Conservation (phyloP, 441 rosid species). For the Cnidoscolus chayamansa region DNA sequence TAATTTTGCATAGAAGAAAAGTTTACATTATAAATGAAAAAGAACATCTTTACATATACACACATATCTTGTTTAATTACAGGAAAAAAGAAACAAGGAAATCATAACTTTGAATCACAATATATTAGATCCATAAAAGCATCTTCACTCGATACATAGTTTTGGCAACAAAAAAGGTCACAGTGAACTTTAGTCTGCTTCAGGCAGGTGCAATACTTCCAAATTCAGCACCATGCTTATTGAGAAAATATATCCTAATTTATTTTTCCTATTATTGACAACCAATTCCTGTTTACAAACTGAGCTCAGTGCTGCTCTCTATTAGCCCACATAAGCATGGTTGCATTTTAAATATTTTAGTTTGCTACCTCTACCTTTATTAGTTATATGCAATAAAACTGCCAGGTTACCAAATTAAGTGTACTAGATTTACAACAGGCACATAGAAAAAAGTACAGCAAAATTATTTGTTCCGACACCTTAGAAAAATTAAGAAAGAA, state of each 20-base stretch:
- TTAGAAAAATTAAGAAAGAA: background rate
- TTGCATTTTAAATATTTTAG: too few relatives aligned
- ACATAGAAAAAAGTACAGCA: background rate
- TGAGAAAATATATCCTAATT: background rate
- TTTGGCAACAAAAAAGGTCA: background rate
- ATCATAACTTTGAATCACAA: background rate
- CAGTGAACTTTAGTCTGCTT: background rate
- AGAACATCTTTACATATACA: background rate
- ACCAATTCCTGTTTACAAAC: background rate
- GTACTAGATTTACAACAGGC: too few relatives aligned
- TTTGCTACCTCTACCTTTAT: too few relatives aligned
- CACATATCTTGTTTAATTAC: too few relatives aligned
- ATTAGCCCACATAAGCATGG: too few relatives aligned
- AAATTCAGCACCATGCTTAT: background rate
- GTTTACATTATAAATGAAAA: background rate
- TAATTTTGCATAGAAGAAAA: background rate
- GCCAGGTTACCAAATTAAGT: too few relatives aligned
- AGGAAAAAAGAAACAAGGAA: background rate
- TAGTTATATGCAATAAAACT: too few relatives aligned
- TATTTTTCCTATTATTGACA: constrained; percentile 1
- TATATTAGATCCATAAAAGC: background rate
- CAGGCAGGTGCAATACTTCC: too few relatives aligned
- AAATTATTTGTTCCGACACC: background rate
- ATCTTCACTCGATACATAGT: background rate
- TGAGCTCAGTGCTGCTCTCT: too few relatives aligned